Percentiles rank a stretch among this genome's conserved stretches.
Conservation (phyloP, 2,329 filamentous ascomycete genomes). For the Thelonectria blattea region DNA sequence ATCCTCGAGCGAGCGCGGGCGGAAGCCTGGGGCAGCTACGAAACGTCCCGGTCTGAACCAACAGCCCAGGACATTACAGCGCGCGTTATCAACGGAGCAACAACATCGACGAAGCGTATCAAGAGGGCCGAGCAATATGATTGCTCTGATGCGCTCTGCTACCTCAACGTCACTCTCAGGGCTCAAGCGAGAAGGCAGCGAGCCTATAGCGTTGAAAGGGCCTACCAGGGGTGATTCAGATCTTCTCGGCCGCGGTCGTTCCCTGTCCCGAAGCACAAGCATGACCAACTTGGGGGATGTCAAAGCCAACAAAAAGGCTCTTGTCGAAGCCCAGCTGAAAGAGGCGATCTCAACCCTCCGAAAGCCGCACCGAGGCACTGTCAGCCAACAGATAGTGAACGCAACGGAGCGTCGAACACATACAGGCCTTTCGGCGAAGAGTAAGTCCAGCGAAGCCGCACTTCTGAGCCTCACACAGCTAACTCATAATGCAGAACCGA, state of each 20-base stretch:
- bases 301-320: slow-evolving; percentile 69
- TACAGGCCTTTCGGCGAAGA: slow-evolving; percentile 52
- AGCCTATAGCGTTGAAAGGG: slow-evolving; percentile 58
- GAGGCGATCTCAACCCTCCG: slow-evolving; percentile 76
- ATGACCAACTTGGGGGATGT: slow-evolving; percentile 58
- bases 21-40: slow-evolving; percentile 58
- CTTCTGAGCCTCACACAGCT: slow-evolving; percentile 30
- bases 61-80: slow-evolving; percentile 61
- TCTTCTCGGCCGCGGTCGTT: slow-evolving; percentile 42
- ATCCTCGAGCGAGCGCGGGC: slow-evolving; percentile 49
- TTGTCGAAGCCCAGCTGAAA: slow-evolving; percentile 72
- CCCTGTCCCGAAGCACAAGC: slow-evolving; percentile 50
- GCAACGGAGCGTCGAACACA: slow-evolving; percentile 67
- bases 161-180: slow-evolving; percentile 65
- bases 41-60: slow-evolving; percentile 54
- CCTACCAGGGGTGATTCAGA: slow-evolving; percentile 52
- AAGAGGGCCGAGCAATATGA: slow-evolving; percentile 61
- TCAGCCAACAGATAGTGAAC: slow-evolving; percentile 70
- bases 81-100: slow-evolving; percentile 66
- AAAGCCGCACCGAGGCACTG: slow-evolving; percentile 76
- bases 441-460: slow-evolving; percentile 47
- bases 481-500: slow-evolving; percentile 52
- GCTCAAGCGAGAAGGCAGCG: slow-evolving; percentile 73
- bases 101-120: slow-evolving; percentile 60
- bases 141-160: slow-evolving; percentile 71